Evolutionary conservation across 108 stramenopile genomes (phyloP), one percentile per base, ranked within the genome.

Genomic region (Discostella stelligeroides): DNA sequence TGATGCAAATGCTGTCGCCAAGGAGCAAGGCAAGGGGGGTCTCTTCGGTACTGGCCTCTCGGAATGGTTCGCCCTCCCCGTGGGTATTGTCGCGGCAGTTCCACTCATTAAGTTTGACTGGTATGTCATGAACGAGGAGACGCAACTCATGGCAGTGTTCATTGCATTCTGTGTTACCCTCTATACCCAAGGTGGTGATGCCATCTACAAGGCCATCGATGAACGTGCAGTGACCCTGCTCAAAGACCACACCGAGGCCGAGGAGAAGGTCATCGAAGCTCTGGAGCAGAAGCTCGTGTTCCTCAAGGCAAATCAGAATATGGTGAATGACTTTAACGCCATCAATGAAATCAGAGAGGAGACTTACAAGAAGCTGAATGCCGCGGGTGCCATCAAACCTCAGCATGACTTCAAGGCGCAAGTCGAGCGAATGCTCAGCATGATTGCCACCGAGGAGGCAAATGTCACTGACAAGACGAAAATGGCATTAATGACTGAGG

Each of bases 151-250:
- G 18, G 91, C 91, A 27, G 88, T 86, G 45, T 92, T 95, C 68
- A 58, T 95, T 49, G 87, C 85, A 34, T 95, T 95, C 64, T 86
- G 86, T 50, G 87, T 88, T 14, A 73, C 89, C 39, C 71, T 90
- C 49, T 95, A 92, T 87, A 89, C 88, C 11, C 86, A 95, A 58
- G 92, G 84, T n/a, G 94, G 94, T 34, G 87, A 83, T 46, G 83
- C 87, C 67, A 86, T 95, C 28, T 83, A 87, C 84, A 88, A 88
- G 67, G 62, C 73, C 47, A 68, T 95, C 61, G 87, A 91, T 56
- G 87, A 85, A 64, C 86, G 85, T 57, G 85, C 85, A 18, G 73
- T 88, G 11, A 79, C 68, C 34, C 74, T 95, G 54, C 86, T 95
- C 51, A 85, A 86, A 74, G 85, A 90, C 12, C 88, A 90, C 68